phyloP scores from a whole-genome alignment of 2,329 filamentous ascomycete species.

The Penicillium sp. region DNA sequence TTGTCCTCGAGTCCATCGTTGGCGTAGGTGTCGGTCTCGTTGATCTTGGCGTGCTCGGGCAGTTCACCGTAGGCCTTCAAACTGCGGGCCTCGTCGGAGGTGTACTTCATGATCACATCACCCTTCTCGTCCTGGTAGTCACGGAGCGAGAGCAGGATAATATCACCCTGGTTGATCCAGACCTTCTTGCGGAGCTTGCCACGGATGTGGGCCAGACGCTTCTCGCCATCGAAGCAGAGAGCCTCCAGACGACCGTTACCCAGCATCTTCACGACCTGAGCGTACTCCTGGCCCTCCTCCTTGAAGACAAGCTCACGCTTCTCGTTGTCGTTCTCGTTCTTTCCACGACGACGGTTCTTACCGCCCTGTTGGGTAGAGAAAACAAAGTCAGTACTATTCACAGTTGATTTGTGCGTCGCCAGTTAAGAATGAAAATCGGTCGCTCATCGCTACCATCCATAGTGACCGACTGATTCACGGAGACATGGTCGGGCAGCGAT shows the following conservation, averaged over 20 bases:
- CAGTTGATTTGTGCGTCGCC: slow-evolving; percentile 3
- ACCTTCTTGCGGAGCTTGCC: slow-evolving; percentile 99
- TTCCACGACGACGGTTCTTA: slow-evolving; percentile 97
- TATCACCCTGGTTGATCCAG: slow-evolving; percentile 98
- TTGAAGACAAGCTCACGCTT: slow-evolving; percentile 99
- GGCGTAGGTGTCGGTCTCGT: slow-evolving; percentile 92
- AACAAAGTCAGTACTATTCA: slow-evolving; percentile 32
- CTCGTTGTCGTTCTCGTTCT: slow-evolving; percentile 99
- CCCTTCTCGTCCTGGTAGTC: slow-evolving; percentile 95
- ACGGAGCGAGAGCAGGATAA: slow-evolving; percentile 83
- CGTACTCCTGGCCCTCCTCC: slow-evolving; percentile 93
- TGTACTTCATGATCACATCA: slow-evolving; percentile 94
- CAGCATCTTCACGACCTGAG: slow-evolving; percentile 92
- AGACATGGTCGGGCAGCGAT: slow-evolving; percentile 2
- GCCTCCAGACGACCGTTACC: slow-evolving; percentile 93
- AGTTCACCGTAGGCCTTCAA: slow-evolving; percentile 98
- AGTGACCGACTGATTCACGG: not conserved
- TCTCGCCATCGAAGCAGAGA: slow-evolving; percentile 91
- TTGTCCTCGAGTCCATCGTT: slow-evolving; percentile 94
- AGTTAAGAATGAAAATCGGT: not conserved
- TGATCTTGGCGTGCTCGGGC: slow-evolving; percentile 98
- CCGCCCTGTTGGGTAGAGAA: slow-evolving; percentile 67
- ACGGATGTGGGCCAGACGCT: slow-evolving; percentile 81
- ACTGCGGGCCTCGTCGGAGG: slow-evolving; percentile 89
- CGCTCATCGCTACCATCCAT: not conserved